Evolutionary conservation across 2,329 filamentous ascomycete genomes (phyloP).

Genomic region (Verticillium longisporum): DNA sequence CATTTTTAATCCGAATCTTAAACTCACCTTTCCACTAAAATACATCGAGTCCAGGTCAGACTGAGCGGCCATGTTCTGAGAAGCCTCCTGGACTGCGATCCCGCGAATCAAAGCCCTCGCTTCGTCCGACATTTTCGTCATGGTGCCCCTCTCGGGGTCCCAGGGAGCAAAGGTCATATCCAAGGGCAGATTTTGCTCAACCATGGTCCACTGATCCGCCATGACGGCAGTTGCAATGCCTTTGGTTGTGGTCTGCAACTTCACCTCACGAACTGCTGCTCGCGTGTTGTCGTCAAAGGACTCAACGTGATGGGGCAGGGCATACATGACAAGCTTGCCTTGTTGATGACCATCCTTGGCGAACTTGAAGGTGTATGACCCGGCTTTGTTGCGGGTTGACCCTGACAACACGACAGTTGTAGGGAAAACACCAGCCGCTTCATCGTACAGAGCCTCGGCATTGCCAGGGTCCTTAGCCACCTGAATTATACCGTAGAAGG

Average conservation of each 20-base stretch:
- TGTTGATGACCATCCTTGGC: slow-evolving; percentile 58
- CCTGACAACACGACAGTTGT: slow-evolving; percentile 59
- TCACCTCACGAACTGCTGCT: slow-evolving; percentile 46
- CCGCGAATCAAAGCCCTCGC: slow-evolving; percentile 53
- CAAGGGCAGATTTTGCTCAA: slow-evolving; percentile 65
- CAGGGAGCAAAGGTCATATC: slow-evolving; percentile 76
- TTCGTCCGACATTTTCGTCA: slow-evolving; percentile 39
- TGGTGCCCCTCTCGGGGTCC: slow-evolving; percentile 46
- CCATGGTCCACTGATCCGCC: slow-evolving; percentile 70
- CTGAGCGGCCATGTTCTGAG: slow-evolving; percentile 67
- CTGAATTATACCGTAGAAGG: slow-evolving; percentile 75
- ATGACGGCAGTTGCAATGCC: slow-evolving; percentile 68
- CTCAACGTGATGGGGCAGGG: slow-evolving; percentile 75
- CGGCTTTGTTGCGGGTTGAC: slow-evolving; percentile 47
- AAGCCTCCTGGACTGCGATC: slow-evolving; percentile 65
- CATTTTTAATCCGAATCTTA: background rate
- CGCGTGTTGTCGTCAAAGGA: slow-evolving; percentile 59
- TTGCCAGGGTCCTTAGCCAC: slow-evolving; percentile 67
- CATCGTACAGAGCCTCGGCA: slow-evolving; percentile 66
- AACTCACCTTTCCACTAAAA: slow-evolving; percentile 71
- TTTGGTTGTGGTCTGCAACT: slow-evolving; percentile 77
- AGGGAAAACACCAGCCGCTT: slow-evolving; percentile 69
- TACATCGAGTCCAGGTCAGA: slow-evolving; percentile 83
- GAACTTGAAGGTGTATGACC: slow-evolving; percentile 69
- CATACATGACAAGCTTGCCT: slow-evolving; percentile 71